Conservation (phyloP, 1,284 basidiomycete species). For the Cerioporus squamosus region DNA sequence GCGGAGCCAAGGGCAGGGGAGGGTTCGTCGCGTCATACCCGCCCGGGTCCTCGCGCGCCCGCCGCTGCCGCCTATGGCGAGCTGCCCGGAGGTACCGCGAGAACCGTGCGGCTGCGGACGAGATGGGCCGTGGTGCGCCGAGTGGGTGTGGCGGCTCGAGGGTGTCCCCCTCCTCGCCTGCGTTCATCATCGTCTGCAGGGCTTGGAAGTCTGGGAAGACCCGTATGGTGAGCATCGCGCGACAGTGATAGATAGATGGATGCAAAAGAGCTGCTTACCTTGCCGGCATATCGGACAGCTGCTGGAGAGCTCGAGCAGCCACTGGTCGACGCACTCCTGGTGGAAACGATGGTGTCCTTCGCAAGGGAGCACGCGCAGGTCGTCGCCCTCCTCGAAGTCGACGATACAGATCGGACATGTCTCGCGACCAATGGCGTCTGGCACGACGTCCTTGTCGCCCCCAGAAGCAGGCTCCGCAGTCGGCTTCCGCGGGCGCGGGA, state of each 20-base stretch:
- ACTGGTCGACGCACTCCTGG: conserved; percentile 80
- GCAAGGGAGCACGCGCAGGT: conserved; percentile 87
- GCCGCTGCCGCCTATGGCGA: conserved; percentile 6
- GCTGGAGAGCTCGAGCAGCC: conserved; percentile 88
- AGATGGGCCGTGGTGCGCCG: conserved; percentile 30
- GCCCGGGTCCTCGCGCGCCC: conserved; percentile 22
- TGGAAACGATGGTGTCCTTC: conserved; percentile 91
- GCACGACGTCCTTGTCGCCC: conserved; percentile 48
- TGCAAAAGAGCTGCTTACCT: conserved; percentile 52
- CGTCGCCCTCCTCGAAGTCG: conserved; percentile 92
- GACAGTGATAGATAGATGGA: too few relatives aligned
- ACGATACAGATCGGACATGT: conserved; percentile 94
- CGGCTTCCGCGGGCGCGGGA: conserved; percentile 20
- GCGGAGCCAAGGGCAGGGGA: conserved; percentile 28
- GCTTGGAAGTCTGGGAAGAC: conserved; percentile 48
- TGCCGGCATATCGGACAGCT: conserved; percentile 92
- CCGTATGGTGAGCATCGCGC: too few relatives aligned
- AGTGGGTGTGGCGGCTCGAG: conserved; percentile 32
- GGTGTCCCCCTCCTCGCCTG: conserved; percentile 32
- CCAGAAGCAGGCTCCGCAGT: neutral
- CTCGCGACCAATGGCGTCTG: conserved; percentile 74
- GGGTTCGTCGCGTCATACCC: conserved; percentile 37
- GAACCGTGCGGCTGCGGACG: conserved; percentile 49
- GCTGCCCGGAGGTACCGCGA: conserved; percentile 67
- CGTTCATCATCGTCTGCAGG: conserved; percentile 50